Evolutionary conservation across 495 filamentous ascomycete species (phyloP).

Genomic region (Halenospora varia): DNA sequence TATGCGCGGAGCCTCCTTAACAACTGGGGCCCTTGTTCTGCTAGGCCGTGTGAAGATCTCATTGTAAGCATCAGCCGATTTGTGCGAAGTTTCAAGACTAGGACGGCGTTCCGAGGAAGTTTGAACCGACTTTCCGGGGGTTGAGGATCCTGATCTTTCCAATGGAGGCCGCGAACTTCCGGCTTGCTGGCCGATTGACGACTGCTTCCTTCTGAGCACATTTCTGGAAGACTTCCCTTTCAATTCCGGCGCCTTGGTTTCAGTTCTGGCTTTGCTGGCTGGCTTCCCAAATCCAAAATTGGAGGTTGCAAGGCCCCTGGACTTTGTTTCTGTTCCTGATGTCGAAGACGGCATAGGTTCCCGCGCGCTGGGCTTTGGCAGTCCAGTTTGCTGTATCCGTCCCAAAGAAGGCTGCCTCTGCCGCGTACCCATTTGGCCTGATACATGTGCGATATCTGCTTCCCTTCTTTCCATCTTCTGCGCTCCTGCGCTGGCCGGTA

Average conservation of each 20-base stretch:
- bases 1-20: constrained; percentile 35
- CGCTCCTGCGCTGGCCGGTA: background rate
- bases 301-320: constrained; percentile 5
- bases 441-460: constrained; percentile 18
- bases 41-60: constrained; percentile 21
- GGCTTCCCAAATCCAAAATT: constrained; percentile 23
- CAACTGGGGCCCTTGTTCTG: constrained; percentile 5
- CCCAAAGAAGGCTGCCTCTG: background rate
- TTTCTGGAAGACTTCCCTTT: constrained; percentile 32
- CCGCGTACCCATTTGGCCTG: constrained; percentile 11
- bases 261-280: constrained; percentile 12
- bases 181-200: constrained; percentile 37
- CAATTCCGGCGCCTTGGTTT: constrained; percentile 13
- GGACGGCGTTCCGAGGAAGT: constrained; percentile 26
- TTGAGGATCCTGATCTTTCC: constrained; percentile 16
- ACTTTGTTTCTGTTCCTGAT: constrained; percentile 5
- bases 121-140: constrained; percentile 16
- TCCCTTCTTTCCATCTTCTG: constrained; percentile 13
- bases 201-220: constrained; percentile 43
- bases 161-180: background rate
- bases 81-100: constrained; percentile 28
- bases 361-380: constrained; percentile 20
- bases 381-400: constrained; percentile 7
- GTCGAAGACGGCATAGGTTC: constrained; percentile 15
- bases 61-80: constrained; percentile 22